Conservation (phyloP, 495 filamentous ascomycete genomes). For the Hyaloscypha finlandica region DNA sequence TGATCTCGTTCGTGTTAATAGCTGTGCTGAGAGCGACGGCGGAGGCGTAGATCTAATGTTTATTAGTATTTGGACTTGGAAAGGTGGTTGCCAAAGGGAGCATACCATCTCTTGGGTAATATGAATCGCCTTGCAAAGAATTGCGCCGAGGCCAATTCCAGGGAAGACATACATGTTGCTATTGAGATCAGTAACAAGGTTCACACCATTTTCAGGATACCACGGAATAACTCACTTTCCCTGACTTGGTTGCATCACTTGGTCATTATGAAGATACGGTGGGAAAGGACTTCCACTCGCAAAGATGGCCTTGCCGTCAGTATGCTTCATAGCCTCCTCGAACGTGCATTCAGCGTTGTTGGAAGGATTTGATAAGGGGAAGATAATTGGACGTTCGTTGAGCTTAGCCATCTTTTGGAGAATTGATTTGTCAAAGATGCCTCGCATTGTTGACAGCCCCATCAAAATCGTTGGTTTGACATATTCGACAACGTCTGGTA, state of each 20-base stretch:
- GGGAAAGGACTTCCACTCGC: conserved; percentile 79
- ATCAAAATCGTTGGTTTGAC: conserved; percentile 79
- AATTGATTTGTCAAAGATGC: conserved; percentile 70
- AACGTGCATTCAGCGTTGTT: conserved; percentile 80
- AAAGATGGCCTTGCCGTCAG: conserved; percentile 70
- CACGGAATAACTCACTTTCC: conserved; percentile 40
- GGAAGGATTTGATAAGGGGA: conserved; percentile 79
- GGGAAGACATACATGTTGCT: conserved; percentile 89
- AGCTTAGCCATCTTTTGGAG: conserved; percentile 70
- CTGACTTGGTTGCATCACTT: conserved; percentile 68
- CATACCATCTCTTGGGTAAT: conserved; percentile 74
- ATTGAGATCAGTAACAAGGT: conserved; percentile 11
- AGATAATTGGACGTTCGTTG: conserved; percentile 73
- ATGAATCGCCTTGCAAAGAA: conserved; percentile 69
- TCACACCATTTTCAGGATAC: neutral
- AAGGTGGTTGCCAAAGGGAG: neutral
- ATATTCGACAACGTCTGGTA: conserved; percentile 71
- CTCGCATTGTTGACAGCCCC: conserved; percentile 77
- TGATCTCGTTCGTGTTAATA: conserved; percentile 61
- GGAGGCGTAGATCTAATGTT: conserved; percentile 61
- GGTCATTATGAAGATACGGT: conserved; percentile 54
- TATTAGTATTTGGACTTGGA: neutral
- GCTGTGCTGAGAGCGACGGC: conserved; percentile 66
- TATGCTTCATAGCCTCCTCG: conserved; percentile 69
- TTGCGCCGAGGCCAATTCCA: conserved; percentile 76